phyloP scores from a whole-genome alignment of 495 filamentous ascomycete species.

The Trypethelium eluteriae region DNA sequence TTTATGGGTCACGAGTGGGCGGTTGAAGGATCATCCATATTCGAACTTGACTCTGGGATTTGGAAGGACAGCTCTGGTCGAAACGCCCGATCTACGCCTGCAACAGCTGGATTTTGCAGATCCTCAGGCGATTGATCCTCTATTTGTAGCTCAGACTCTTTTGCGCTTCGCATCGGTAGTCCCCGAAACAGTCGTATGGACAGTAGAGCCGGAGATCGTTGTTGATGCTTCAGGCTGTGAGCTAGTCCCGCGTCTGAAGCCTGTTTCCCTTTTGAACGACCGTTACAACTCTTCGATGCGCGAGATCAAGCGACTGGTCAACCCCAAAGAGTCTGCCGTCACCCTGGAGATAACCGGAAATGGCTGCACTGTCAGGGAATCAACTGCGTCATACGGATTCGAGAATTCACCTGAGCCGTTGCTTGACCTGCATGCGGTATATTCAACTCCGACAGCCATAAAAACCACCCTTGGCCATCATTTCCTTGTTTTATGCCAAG shows the following conservation, averaged over 20 bases:
- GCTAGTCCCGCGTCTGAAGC: background rate
- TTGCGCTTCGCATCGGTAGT: background rate
- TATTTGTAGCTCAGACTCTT: background rate
- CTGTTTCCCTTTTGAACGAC: background rate
- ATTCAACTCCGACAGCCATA: background rate
- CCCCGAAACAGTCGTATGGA: background rate
- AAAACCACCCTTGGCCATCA: background rate
- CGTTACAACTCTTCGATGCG: background rate
- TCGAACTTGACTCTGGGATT: background rate
- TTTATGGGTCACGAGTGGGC: slow-evolving; percentile 11
- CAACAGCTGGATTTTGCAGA: background rate
- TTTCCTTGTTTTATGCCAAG: background rate
- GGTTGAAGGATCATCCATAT: background rate
- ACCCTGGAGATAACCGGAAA: background rate
- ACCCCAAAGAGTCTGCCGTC: background rate
- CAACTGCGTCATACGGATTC: no score
- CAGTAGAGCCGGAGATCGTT: background rate
- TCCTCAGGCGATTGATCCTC: background rate
- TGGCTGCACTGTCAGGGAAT: background rate
- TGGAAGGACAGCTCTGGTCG: background rate
- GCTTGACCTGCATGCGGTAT: background rate
- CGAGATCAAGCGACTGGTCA: background rate
- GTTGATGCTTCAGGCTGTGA: background rate
- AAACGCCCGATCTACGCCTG: background rate
- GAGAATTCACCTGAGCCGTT: background rate